Evolutionary conservation across 2,329 filamentous ascomycete genomes (phyloP), one percentile per base, ranked within the genome.

Genomic region (Alternaria atra): DNA sequence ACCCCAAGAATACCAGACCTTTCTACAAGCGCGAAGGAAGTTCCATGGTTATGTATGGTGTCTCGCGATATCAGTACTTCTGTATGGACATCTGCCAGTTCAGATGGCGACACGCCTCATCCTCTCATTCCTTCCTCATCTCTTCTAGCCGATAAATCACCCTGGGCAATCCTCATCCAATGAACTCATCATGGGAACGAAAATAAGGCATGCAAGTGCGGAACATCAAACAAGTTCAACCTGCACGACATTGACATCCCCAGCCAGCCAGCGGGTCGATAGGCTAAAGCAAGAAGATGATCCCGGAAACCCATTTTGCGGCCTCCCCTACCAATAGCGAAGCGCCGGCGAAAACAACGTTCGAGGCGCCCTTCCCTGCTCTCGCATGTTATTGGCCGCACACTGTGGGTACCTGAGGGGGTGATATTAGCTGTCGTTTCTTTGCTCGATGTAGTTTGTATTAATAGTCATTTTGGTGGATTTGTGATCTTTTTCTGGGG

Each of bases 361-460:
- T 37, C 37, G 37, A 53, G 51, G 37, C 29, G 51, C 51, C 20
- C 17, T 12, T 15, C 6, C 48, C 27, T 53, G 39, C 10, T 2
- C n/a, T 6, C 4, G n/a, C 17, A 6, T 23, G 13, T 13, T 17
- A 29, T 15, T 20, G 12, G 23, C 7, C 3, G 29, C 23, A 7
- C 5, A 17, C 25, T 17, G 52, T 29, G 52, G 34, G 10, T n/a
- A 17, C 44, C 17, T 29, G 52, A 44, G 25, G 27, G 23, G 17
- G 56, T 17, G 29, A 58, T 61, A 65, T 67, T 67, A 67, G 55
- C 60, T 59, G 52, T 34, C 58, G 46, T 60, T 67, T 55, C 52
- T 67, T 15, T 23, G 39, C 51, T 53, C 20, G 12, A 43, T 44
- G 39, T 23, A 44, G 20, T 2, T n/a, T 34, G 6, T 32, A 30